Percentiles rank a stretch among this genome's conserved stretches.
Evolutionary conservation across 208 protist species (phyloP).

Genomic region (Trypanosoma melophagium): DNA sequence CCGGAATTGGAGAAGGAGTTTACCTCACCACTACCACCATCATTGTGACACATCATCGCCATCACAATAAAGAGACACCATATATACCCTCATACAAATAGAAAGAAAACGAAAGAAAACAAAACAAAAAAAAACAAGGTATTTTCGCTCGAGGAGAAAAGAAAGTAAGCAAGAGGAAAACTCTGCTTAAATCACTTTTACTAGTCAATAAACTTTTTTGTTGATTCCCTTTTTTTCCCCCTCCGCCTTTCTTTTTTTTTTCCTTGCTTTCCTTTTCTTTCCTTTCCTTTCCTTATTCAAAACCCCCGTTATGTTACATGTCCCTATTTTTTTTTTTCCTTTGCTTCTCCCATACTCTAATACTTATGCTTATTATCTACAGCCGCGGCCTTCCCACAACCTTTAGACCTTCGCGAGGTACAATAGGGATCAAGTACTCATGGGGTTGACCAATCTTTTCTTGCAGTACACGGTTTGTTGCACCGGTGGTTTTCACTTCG

Average conservation of each 20-base stretch:
- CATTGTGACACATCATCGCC: background rate
- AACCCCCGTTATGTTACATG: background rate
- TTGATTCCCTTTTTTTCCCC: slow-evolving; percentile 9
- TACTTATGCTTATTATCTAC: background rate
- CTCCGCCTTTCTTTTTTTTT: slow-evolving; percentile 4
- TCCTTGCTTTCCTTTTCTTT: slow-evolving; percentile 5
- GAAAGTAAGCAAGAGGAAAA: too few relatives aligned
- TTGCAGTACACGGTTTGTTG: slow-evolving; percentile 37
- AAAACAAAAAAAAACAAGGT: slow-evolving; percentile 9
- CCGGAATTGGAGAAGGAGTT: background rate
- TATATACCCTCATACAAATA: background rate
- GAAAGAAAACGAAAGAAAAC: slow-evolving; percentile 7
- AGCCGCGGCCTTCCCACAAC: slow-evolving; percentile 44
- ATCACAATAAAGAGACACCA: background rate
- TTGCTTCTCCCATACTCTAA: background rate
- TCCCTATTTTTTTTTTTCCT: slow-evolving; percentile 19
- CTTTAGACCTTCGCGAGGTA: slow-evolving; percentile 78
- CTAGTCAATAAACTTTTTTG: background rate
- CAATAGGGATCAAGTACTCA: slow-evolving; percentile 80
- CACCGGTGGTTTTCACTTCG: slow-evolving; percentile 5
- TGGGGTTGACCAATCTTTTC: slow-evolving; percentile 74
- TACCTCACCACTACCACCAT: background rate
- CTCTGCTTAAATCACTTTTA: background rate
- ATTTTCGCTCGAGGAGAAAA: too few relatives aligned
- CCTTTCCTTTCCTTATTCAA: slow-evolving; percentile 2